These are phyloP conservation scores for Kalmusia sp. DNA, from an alignment of 2,329 filamentous ascomycete genomes.

Conservation along the genomic window DNA sequence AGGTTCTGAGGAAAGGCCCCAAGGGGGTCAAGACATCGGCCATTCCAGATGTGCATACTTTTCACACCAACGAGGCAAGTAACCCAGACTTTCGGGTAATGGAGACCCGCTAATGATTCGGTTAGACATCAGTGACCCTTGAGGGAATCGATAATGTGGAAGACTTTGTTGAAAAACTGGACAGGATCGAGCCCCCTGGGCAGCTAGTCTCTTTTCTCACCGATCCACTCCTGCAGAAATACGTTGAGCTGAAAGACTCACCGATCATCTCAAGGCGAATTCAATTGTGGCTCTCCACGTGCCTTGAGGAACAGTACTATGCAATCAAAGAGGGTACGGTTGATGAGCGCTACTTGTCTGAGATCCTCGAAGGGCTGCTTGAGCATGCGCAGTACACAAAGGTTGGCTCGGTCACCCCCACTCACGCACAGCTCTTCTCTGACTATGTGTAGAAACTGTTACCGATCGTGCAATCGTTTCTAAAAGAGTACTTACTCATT, in stretches of 20 bases:
- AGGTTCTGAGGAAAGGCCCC: constrained; percentile 62
- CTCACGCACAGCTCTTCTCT: neutral
- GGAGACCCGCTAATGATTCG: constrained; percentile 15
- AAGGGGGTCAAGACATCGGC: constrained; percentile 60
- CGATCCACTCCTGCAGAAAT: constrained; percentile 80
- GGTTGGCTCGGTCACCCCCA: constrained; percentile 23
- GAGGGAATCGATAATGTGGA: constrained; percentile 79
- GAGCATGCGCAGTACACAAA: constrained; percentile 45
- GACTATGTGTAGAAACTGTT: constrained; percentile 36
- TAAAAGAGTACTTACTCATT: constrained; percentile 41
- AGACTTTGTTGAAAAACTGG: constrained; percentile 74
- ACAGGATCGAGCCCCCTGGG: constrained; percentile 81
- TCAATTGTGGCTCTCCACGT: constrained; percentile 46
- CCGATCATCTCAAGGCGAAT: constrained; percentile 37
- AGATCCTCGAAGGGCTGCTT: constrained; percentile 41
- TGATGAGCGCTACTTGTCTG: constrained; percentile 29
- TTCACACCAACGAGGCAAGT: constrained; percentile 69
- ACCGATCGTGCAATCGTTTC: constrained; percentile 38
- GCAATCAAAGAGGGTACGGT: constrained; percentile 20
- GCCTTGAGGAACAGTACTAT: constrained; percentile 45
- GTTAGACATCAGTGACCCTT: constrained; percentile 57
- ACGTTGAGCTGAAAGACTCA: constrained; percentile 62
- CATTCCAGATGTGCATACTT: constrained; percentile 75
- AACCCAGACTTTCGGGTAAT: constrained; percentile 9
- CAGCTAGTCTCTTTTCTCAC: constrained; percentile 79